Conservation (phyloP, 1,139 yeast species). For the Pneumocystis sp. region DNA sequence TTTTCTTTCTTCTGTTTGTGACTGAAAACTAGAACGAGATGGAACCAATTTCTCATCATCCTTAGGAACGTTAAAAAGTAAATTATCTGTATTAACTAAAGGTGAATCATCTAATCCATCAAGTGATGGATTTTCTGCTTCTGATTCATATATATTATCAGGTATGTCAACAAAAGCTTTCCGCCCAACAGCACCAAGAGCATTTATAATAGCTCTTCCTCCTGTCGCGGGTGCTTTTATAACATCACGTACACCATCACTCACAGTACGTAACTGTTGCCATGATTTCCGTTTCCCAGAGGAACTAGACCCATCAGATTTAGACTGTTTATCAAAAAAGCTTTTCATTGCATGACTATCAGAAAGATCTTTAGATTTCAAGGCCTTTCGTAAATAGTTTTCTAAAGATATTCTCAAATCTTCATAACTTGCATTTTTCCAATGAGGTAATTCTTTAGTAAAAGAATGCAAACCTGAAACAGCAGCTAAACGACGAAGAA, state of each 20-base stretch:
- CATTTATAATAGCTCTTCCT: neutral
- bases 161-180: neutral
- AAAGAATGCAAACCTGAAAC: neutral
- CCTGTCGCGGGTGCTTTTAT: neutral
- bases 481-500: neutral
- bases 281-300: neutral
- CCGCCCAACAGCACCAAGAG: neutral
- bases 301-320: neutral
- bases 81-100: neutral
- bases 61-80: neutral
- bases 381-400: neutral
- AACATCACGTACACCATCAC: neutral
- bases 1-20: neutral
- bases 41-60: neutral
- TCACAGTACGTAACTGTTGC: neutral
- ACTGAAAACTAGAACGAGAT: neutral
- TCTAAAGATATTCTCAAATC: neutral
- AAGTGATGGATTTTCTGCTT: neutral
- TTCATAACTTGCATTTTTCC: neutral
- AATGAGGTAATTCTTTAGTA: neutral
- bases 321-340: neutral
- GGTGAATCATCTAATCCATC: neutral
- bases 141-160: neutral
- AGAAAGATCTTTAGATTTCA: neutral
- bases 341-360: constrained; percentile 1